Evolutionary conservation across 768 basidiomycete genomes (phyloP).

Genomic region (Tremella fuciformis): DNA sequence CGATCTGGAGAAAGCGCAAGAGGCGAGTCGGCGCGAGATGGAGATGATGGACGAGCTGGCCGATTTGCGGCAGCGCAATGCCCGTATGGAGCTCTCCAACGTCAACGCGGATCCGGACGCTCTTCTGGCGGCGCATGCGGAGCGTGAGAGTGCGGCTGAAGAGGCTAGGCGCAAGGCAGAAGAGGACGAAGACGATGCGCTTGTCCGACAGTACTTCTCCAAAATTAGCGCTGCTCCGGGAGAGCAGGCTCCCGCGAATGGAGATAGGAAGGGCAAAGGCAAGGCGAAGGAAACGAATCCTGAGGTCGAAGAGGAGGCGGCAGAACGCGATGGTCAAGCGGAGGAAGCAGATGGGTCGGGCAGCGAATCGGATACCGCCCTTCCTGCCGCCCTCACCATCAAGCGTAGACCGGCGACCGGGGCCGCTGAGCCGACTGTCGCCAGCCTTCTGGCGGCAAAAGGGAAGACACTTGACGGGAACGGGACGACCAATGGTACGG

Average conservation of each 20-base stretch:
- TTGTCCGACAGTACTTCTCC: conserved; percentile 83
- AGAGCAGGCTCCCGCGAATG: neutral
- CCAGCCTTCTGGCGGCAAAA: conserved; percentile 44
- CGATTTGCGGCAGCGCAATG: conserved; percentile 67
- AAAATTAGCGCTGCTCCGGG: conserved; percentile 57
- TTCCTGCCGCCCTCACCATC: conserved; percentile 39
- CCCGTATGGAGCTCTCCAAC: conserved; percentile 67
- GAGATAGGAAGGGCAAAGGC: conserved; percentile 51
- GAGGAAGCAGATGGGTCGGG: neutral
- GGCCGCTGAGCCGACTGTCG: conserved; percentile 42
- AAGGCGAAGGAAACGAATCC: conserved; percentile 18
- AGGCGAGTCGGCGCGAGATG: conserved; percentile 95
- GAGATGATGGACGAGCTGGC: conserved; percentile 94
- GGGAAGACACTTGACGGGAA: conserved; percentile 36
- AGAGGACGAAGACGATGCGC: conserved; percentile 87
- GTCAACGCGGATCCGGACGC: conserved; percentile 66
- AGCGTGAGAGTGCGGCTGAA: conserved; percentile 66
- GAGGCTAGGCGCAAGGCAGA: conserved; percentile 61
- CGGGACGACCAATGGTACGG: neutral
- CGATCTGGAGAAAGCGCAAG: conserved; percentile 83
- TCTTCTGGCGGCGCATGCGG: conserved; percentile 54
- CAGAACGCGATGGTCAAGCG: conserved; percentile 14
- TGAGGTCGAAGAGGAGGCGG: conserved; percentile 13
- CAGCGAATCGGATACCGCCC: conserved; percentile 18
- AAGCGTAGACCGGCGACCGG: conserved; percentile 33